phyloP scores from a whole-genome alignment of 192 early-diverging fungal genomes.

The Dissophora ornata region DNA sequence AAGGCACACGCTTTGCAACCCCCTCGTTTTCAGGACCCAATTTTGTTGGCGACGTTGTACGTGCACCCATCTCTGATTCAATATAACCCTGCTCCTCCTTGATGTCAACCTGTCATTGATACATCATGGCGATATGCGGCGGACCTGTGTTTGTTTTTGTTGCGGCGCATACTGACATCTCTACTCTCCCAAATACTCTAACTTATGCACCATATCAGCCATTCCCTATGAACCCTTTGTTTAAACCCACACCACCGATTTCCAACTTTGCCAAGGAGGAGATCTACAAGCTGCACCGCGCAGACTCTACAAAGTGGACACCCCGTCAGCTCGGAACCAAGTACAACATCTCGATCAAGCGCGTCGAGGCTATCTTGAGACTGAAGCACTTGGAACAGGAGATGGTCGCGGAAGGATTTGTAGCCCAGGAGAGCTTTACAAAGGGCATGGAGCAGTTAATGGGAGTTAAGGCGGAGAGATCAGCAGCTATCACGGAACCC shows the following conservation, averaged over 20 bases:
- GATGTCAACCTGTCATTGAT: too few species aligned
- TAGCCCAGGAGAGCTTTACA: slow-evolving; percentile 74
- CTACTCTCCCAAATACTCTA: background rate
- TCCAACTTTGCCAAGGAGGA: slow-evolving; percentile 72
- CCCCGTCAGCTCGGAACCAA: slow-evolving; percentile 77
- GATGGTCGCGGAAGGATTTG: slow-evolving; percentile 71
- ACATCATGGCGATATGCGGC: too few species aligned
- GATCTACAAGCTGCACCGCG: slow-evolving; percentile 76
- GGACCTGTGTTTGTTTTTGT: too few species aligned
- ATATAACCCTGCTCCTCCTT: too few species aligned
- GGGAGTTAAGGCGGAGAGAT: slow-evolving; percentile 59
- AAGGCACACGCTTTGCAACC: slow-evolving; percentile 28
- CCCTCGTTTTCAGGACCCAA: slow-evolving; percentile 46
- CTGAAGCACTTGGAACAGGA: slow-evolving; percentile 85
- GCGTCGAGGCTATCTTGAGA: slow-evolving; percentile 91
- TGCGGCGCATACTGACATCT: background rate
- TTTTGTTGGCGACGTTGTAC: slow-evolving; percentile 43
- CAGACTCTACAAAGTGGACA: slow-evolving; percentile 68
- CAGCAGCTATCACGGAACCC: slow-evolving; percentile 57
- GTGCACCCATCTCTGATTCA: too few species aligned
- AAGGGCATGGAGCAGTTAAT: slow-evolving; percentile 89
- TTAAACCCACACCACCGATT: slow-evolving; percentile 82
- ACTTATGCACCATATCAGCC: slow-evolving; percentile 59
- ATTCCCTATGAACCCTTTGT: slow-evolving; percentile 92
- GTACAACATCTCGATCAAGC: slow-evolving; percentile 80